Evolutionary conservation across 2,329 filamentous ascomycete genomes (phyloP), one percentile per base, ranked within the genome.

Genomic region (Macroventuria anomochaeta): DNA sequence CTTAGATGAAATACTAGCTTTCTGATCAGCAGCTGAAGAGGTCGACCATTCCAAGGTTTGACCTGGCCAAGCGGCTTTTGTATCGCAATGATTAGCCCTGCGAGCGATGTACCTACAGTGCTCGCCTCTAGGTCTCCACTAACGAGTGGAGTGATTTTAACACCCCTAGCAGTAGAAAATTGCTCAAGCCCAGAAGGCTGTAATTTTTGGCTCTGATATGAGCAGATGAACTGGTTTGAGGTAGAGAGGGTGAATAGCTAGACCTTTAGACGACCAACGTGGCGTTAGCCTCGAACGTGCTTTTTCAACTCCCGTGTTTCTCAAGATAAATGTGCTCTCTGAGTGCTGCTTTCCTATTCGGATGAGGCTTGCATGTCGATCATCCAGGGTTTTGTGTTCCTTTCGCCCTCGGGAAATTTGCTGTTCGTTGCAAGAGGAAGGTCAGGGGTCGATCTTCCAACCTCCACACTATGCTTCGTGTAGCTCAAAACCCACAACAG

Each of bases 311-410:
- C 23, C 23, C 36, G 13, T 49, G 2, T 20, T 26, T 17, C 18
- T 32, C 17, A 21, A 21, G 17, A 34, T 18, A 26, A 39, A 31
- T 36, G 39, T 49, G 29, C 28, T 44, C 33, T 18, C n/a, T 54
- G 44, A 41, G 39, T 13, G 8, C 33, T 39, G 23, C 33, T 49
- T 46, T 49, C 46, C 39, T 44, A 10, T 49, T 49, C 13, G 17
- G 34, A 54, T 25, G 8, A 13, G 21, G 20, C 39, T 26, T 49
- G 46, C 44, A 41, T 46, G 51, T 46, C 51, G 51, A 54, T 49
- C 51, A 31, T 49, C 7, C 29, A 25, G 42, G 51, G 44, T 38
- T 36, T 54, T 11, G 20, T 49, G 18, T 49, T 54, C 46, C 44
- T 48, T 48, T 54, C 39, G 39, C 11, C 33, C 32, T 48, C 51